Conservation (phyloP, 164 flowering plant genomes). For the Aristolochia californica region DNA sequence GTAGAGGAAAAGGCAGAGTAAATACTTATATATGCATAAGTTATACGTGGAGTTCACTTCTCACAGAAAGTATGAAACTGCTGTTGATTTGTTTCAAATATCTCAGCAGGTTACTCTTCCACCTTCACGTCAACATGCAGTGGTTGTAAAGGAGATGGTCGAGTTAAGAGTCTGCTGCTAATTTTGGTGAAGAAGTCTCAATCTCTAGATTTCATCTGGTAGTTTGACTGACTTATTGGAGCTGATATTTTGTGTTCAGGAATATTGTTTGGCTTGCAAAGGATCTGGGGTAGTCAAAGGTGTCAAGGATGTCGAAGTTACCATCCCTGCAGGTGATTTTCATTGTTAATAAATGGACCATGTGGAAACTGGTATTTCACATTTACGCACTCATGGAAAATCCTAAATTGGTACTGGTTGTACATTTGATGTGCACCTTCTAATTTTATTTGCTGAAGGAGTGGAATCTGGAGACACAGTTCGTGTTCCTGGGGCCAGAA, state of each 20-base stretch:
- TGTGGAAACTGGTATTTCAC: background rate
- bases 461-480: constrained; percentile 84
- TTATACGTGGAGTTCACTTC: too few relatives aligned
- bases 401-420: too few relatives aligned
- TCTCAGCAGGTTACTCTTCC: constrained; percentile 64
- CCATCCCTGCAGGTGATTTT: constrained; percentile 75
- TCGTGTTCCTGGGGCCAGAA: constrained; percentile 70
- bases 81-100: background rate
- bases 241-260: constrained; percentile 31
- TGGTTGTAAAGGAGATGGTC: constrained; percentile 70
- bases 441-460: constrained; percentile 28
- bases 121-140: constrained; percentile 74
- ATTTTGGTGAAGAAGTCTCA: background rate
- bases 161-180: constrained; percentile 39
- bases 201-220: background rate
- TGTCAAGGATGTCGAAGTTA: constrained; percentile 50
- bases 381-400: too few relatives aligned
- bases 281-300: constrained; percentile 74
- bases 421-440: too few relatives aligned
- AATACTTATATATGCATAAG: background rate
- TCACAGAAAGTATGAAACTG: too few relatives aligned
- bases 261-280: constrained; percentile 42
- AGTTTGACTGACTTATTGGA: constrained; percentile 2
- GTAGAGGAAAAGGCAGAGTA: constrained; percentile 18
- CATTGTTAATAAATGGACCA: background rate